Evolutionary conservation across 2,329 filamentous ascomycete species (phyloP), one percentile per base, ranked within the genome.

Genomic region (Dactylellina haptotyla): DNA sequence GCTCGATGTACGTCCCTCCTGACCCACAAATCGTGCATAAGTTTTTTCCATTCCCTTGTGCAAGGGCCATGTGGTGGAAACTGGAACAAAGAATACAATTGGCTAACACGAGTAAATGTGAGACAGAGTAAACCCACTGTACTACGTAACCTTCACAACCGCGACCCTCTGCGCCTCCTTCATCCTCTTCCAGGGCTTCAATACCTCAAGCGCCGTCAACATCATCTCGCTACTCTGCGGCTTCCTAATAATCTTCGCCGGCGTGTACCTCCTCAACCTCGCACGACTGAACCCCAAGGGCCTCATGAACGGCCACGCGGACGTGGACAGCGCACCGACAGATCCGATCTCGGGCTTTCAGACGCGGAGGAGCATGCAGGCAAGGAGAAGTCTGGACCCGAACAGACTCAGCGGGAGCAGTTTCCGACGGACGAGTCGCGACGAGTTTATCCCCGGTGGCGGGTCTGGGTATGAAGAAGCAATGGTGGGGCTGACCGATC

Each of bases 281-380:
- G 97, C 94, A 0, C 89, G 95, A 78, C 87, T 89, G 76, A 95
- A 99, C 79, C 93, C 95, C 0, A 89, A 96, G 79, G 93, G 93
- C 76, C 83, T 90, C 34, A 75, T 75, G 39, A 76, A 76, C 58
- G 76, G 75, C 14, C 66, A 75, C 37, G 86, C 87, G 61, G 88
- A 83, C 48, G 80, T 85, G 56, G 92, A 96, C 79, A 90, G 90
- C 53, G 90, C 93, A 3, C 95, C 94, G 10, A 97, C 93, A 12
- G 95, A 99, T 80, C 92, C 91, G 80, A 87, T 99, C 64, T 92
- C 93, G 26, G 91, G 91, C 76, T 87, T 96, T 76, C 91, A 95
- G 79, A 98, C 95, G 16, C 88, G 96, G 71, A 87, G 93, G 76
- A 96, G 92, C 79, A 97, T 99, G 92, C 95, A 98, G 80, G 86